Evolutionary conservation across 257 asterid genomes (phyloP).

Genomic region (Nicotiana noctiflora): DNA sequence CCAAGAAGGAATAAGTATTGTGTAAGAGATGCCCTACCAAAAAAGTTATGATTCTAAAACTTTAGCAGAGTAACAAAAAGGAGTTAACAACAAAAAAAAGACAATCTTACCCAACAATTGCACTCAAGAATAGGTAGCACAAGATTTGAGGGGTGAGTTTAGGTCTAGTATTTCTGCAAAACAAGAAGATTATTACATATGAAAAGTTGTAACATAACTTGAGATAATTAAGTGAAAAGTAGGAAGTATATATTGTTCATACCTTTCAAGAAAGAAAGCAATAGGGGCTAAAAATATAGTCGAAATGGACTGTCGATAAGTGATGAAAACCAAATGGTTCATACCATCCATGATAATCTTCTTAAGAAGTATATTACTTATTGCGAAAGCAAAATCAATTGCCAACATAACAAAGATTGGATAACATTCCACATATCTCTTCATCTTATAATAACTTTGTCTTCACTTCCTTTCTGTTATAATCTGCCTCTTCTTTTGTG

Average conservation of each 20-base stretch:
- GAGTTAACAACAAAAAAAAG: no score
- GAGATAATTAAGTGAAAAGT: not conserved
- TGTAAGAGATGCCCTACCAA: constrained; percentile 56
- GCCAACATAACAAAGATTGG: constrained; percentile 45
- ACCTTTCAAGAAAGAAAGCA: constrained; percentile 68
- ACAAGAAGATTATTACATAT: not conserved
- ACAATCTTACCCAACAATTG: constrained; percentile 47
- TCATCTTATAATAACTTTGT: constrained; percentile 26
- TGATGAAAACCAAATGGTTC: constrained; percentile 58
- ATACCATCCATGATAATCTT: constrained; percentile 45
- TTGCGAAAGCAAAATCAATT: constrained; percentile 49
- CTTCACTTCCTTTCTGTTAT: no score
- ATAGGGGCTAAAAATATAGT: constrained; percentile 49
- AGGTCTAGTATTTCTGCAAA: constrained; percentile 66
- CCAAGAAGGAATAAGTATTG: constrained; percentile 77
- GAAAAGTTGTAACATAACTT: not conserved
- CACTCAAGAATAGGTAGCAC: constrained; percentile 56
- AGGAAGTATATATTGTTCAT: not conserved
- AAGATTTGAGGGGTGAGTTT: constrained; percentile 41
- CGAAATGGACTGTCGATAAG: constrained; percentile 64
- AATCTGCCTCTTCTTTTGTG: not conserved
- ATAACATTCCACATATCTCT: constrained; percentile 36
- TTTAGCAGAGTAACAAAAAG: not conserved
- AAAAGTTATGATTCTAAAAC: not conserved
- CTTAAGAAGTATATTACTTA: constrained; percentile 61